phyloP scores from a whole-genome alignment of 2,329 filamentous ascomycete genomes.

The Aureobasidium sp. region DNA sequence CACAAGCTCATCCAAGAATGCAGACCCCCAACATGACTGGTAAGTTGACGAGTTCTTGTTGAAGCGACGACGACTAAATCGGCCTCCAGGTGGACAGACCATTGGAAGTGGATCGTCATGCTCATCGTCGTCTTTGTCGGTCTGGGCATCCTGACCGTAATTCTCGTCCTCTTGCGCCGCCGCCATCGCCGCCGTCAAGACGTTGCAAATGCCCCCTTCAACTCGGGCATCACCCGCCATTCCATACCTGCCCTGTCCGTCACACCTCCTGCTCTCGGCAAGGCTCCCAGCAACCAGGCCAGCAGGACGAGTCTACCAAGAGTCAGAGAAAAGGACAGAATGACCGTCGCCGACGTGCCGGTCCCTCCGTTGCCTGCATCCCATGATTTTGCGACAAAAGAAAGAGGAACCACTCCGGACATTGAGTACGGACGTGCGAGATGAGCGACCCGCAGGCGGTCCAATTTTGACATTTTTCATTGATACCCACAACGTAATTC shows the following conservation, averaged over 20 bases:
- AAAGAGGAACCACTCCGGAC: background rate
- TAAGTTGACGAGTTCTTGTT: slow-evolving; percentile 14
- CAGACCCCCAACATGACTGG: slow-evolving; percentile 18
- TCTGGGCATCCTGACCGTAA: slow-evolving; percentile 59
- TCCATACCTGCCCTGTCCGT: slow-evolving; percentile 12
- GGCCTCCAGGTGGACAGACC: slow-evolving; percentile 53
- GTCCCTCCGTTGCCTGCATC: background rate
- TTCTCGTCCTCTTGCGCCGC: slow-evolving; percentile 64
- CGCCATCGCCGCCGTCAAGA: slow-evolving; percentile 67
- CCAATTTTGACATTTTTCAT: background rate
- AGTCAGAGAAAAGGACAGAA: slow-evolving; percentile 14
- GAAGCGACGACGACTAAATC: background rate
- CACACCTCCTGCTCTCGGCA: background rate
- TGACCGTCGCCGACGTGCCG: slow-evolving; percentile 2
- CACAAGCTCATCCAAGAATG: slow-evolving; percentile 21
- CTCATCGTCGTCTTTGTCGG: slow-evolving; percentile 65
- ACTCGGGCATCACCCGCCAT: slow-evolving; percentile 32
- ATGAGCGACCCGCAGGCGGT: background rate
- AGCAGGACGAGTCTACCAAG: slow-evolving; percentile 15
- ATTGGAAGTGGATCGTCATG: slow-evolving; percentile 78
- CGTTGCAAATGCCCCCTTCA: slow-evolving; percentile 27
- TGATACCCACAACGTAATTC: slow-evolving; percentile 2
- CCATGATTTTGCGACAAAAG: slow-evolving; percentile 3
- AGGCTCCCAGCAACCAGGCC: slow-evolving; percentile 5
- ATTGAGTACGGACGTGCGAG: background rate